phyloP scores from a whole-genome alignment of 2,329 filamentous ascomycete genomes.

The Metarhizium guizhouense region DNA sequence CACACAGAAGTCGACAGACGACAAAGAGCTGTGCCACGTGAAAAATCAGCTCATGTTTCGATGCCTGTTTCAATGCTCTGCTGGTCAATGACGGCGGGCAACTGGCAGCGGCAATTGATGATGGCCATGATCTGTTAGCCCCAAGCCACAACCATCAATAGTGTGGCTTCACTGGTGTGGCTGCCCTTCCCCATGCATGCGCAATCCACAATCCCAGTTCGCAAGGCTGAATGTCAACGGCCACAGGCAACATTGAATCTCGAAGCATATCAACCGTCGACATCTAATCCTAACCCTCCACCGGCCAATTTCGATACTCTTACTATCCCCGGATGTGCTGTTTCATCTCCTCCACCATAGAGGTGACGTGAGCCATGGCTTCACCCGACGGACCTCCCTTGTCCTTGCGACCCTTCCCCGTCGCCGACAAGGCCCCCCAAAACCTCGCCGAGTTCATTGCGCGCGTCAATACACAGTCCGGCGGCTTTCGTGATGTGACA shows the following conservation, averaged over 20 bases:
- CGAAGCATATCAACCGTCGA: neutral
- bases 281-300: neutral
- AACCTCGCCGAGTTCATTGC: slow-evolving; percentile 66
- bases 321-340: neutral
- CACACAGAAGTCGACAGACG: no score
- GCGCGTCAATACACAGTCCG: slow-evolving; percentile 69
- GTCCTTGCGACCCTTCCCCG: slow-evolving; percentile 34
- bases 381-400: slow-evolving; percentile 23
- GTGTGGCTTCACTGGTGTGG: neutral
- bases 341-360: neutral
- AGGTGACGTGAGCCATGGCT: slow-evolving; percentile 17
- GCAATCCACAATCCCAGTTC: neutral
- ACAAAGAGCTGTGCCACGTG: no score
- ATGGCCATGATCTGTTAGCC: no score
- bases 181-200: neutral
- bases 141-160: no score
- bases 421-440: slow-evolving; percentile 46
- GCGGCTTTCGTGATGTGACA: slow-evolving; percentile 72
- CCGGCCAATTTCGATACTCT: neutral
- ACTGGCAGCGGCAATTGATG: no score
- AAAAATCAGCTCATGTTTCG: no score
- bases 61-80: no score
- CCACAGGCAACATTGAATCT: neutral
- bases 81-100: no score
- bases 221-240: neutral